Percentiles rank a stretch among this genome's conserved stretches.
phyloP scores from a whole-genome alignment of 1,284 basidiomycete species.

The Leccinum angustisporum region DNA sequence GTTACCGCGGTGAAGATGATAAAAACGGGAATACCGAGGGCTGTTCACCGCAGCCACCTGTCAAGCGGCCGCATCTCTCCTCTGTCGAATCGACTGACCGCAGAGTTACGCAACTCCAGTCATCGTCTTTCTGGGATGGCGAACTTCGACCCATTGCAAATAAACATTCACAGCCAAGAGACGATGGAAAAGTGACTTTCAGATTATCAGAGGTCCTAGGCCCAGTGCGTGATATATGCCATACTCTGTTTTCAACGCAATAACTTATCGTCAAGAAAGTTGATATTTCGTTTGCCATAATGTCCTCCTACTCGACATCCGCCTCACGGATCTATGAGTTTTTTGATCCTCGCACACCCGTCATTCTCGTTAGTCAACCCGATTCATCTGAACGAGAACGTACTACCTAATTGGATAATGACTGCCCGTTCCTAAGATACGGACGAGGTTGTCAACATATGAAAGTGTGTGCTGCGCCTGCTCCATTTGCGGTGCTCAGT shows the following conservation, averaged over 20 bases:
- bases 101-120: constrained; percentile 25
- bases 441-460: constrained; percentile 79
- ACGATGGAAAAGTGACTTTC: constrained; percentile 60
- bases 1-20: constrained; percentile 38
- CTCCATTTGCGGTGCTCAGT: background rate
- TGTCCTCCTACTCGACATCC: constrained; percentile 67
- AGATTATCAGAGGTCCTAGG: constrained; percentile 65
- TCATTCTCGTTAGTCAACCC: constrained; percentile 68
- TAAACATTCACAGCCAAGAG: constrained; percentile 51
- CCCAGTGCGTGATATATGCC: constrained; percentile 42
- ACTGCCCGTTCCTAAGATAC: constrained; percentile 61
- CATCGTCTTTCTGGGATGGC: constrained; percentile 61
- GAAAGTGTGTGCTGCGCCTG: constrained; percentile 50
- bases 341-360: constrained; percentile 63
- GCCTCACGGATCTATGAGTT: constrained; percentile 68
- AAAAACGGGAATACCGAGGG: constrained; percentile 27
- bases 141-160: constrained; percentile 74
- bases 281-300: constrained; percentile 65
- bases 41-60: constrained; percentile 37
- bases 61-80: constrained; percentile 57
- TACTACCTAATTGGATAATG: constrained; percentile 72
- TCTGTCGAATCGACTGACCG: constrained; percentile 30
- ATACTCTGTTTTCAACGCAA: background rate
- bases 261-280: constrained; percentile 46
- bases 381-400: constrained; percentile 51